Evolutionary conservation across 1,284 basidiomycete genomes (phyloP).

Genomic region (Ustilago tritici): DNA sequence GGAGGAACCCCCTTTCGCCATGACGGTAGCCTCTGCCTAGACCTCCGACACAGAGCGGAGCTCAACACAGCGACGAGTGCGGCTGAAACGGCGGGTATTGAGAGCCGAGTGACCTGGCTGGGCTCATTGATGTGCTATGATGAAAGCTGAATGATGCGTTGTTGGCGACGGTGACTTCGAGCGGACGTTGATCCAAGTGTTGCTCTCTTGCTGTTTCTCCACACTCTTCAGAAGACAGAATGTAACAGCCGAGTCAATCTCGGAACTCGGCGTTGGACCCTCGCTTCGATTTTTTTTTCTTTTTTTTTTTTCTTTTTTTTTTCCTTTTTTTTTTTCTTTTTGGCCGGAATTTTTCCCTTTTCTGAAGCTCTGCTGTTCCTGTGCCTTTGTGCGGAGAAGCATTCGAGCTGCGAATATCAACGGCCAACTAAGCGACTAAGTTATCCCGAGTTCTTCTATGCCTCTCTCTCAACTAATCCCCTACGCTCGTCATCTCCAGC

Average conservation of each 20-base stretch:
- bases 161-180: no score
- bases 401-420: not conserved
- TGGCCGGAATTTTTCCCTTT: constrained; percentile 7
- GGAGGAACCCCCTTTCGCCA: not conserved
- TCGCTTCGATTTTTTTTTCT: not conserved
- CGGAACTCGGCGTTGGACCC: constrained; percentile 13
- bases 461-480: not conserved
- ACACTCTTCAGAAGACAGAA: not conserved
- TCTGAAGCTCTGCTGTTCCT: not conserved
- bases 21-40: constrained; percentile 3
- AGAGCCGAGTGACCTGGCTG: no score
- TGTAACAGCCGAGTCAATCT: not conserved
- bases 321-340: constrained; percentile 2
- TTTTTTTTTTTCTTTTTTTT: constrained; percentile 2
- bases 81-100: not conserved
- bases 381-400: not conserved
- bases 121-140: no score
- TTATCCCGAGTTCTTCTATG: not conserved
- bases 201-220: constrained; percentile 14
- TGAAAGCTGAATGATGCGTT: no score
- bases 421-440: not conserved
- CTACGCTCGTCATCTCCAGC: not conserved
- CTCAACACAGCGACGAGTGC: not conserved
- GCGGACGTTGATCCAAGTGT: constrained; percentile 3
- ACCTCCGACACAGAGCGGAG: not conserved